Evolutionary conservation across 2,329 filamentous ascomycete genomes (phyloP).

Genomic region (Pseudofabraea citricarpa): DNA sequence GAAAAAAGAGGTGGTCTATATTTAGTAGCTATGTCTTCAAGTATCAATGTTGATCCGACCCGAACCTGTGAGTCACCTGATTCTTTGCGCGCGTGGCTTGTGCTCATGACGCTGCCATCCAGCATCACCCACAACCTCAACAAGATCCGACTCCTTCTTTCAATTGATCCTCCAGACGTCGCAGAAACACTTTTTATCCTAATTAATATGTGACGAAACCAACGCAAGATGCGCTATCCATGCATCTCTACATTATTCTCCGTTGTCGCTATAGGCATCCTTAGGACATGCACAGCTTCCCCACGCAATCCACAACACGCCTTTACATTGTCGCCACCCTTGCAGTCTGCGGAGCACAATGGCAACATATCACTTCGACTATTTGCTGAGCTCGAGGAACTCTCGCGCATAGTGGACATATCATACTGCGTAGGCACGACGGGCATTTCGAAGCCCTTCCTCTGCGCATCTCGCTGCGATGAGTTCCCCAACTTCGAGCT

Average conservation of each 20-base stretch:
- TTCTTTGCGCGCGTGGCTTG: background rate
- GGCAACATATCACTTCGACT: conserved; percentile 52
- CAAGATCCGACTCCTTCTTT: background rate
- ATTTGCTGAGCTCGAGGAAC: conserved; percentile 79
- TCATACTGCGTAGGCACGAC: conserved; percentile 86
- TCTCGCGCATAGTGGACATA: conserved; percentile 89
- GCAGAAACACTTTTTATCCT: background rate
- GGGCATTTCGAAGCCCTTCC: conserved; percentile 78
- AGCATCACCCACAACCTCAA: no score
- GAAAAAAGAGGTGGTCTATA: no score
- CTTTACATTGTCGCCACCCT: background rate
- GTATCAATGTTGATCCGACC: no score
- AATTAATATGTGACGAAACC: conserved; percentile 17
- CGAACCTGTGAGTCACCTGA: background rate
- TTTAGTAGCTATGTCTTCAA: no score
- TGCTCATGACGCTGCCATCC: background rate
- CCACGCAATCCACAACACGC: conserved; percentile 23
- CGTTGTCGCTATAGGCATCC: conserved; percentile 2
- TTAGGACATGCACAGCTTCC: background rate
- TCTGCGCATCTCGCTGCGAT: conserved; percentile 76
- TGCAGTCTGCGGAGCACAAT: background rate
- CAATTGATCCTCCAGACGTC: background rate
- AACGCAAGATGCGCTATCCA: conserved; percentile 18
- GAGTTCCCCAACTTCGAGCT: conserved; percentile 81
- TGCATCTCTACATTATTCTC: conserved; percentile 11